Evolutionary conservation across 768 basidiomycete genomes (phyloP).

Genomic region (Xerocomellus dryophilus): DNA sequence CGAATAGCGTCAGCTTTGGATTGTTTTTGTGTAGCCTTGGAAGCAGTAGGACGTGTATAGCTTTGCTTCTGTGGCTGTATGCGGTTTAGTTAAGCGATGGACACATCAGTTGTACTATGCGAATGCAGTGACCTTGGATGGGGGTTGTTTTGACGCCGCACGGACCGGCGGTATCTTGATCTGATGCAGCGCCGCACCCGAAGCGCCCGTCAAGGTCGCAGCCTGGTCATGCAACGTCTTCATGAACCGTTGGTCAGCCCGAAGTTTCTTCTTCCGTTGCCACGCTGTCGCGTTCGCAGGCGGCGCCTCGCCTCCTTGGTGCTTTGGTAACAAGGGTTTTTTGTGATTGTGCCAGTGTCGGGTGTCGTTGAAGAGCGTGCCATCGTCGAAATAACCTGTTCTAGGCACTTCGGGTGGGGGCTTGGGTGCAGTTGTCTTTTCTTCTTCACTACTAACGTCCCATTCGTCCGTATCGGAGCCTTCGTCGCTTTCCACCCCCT

Average conservation of each 20-base stretch:
- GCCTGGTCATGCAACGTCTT: constrained; percentile 54
- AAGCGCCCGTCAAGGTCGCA: constrained; percentile 61
- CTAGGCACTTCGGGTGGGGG: not conserved
- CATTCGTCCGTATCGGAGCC: constrained; percentile 19
- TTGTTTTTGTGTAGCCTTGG: constrained; percentile 29
- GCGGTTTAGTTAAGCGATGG: not conserved
- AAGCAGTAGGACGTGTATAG: constrained; percentile 10
- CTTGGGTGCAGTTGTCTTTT: not conserved
- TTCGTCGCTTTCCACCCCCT: constrained; percentile 15
- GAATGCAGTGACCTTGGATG: constrained; percentile 12
- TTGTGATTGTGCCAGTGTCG: constrained; percentile 59
- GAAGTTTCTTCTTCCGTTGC: constrained; percentile 37
- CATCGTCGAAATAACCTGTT: constrained; percentile 38
- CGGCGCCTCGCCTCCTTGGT: constrained; percentile 47
- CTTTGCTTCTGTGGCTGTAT: constrained; percentile 16
- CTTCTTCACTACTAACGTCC: constrained; percentile 20
- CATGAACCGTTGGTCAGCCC: constrained; percentile 57
- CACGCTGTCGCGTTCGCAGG: constrained; percentile 32
- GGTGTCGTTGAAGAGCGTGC: constrained; percentile 45
- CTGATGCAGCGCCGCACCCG: constrained; percentile 49
- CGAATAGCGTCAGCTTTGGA: constrained; percentile 42
- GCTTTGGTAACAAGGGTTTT: constrained; percentile 48
- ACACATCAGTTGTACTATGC: not conserved
- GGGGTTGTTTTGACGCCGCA: constrained; percentile 6
- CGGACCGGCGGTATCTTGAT: constrained; percentile 50